Percentiles rank a stretch among this genome's conserved stretches.
Evolutionary conservation across 208 protist species (phyloP).

Genomic region (Leishmania amazonensis): DNA sequence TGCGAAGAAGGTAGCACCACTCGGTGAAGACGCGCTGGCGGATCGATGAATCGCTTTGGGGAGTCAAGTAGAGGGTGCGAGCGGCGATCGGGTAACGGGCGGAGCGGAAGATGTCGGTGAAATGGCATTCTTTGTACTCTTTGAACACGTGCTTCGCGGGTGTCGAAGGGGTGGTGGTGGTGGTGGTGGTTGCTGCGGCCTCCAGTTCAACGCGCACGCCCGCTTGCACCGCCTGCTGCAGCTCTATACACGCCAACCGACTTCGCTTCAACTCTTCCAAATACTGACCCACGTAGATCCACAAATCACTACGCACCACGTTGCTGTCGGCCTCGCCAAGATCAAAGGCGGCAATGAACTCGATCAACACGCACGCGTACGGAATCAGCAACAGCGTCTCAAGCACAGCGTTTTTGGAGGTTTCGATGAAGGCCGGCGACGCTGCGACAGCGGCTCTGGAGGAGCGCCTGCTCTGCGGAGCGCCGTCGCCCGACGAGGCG

Average conservation of each 20-base stretch:
- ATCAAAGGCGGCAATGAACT: constrained; percentile 54
- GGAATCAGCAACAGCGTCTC: constrained; percentile 48
- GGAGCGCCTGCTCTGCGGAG: too few species aligned
- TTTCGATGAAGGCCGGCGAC: constrained; percentile 5
- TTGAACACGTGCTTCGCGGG: constrained; percentile 3
- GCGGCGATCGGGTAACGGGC: constrained; percentile 24
- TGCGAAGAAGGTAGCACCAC: constrained; percentile 50
- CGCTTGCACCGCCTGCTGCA: constrained; percentile 8
- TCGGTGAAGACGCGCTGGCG: constrained; percentile 37
- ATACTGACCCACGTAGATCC: constrained; percentile 5
- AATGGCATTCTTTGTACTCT: constrained; percentile 20
- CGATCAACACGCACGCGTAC: constrained; percentile 63
- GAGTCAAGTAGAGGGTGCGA: constrained; percentile 20
- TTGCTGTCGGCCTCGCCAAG: constrained; percentile 16
- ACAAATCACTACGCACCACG: constrained; percentile 23
- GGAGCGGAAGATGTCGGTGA: constrained; percentile 38
- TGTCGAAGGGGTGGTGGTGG: too few species aligned
- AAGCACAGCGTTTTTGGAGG: constrained; percentile 1
- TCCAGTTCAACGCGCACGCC: constrained; percentile 1
- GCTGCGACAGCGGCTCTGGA: not conserved
- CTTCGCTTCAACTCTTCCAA: constrained; percentile 16
- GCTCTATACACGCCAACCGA: constrained; percentile 17
- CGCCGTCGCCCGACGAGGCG: not conserved
- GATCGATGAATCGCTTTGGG: constrained; percentile 18
- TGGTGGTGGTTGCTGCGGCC: not conserved